Percentiles rank a stretch among this genome's conserved stretches.
Evolutionary conservation across 148 eudicot species (phyloP).

Genomic region (Chenopodium suecicum): DNA sequence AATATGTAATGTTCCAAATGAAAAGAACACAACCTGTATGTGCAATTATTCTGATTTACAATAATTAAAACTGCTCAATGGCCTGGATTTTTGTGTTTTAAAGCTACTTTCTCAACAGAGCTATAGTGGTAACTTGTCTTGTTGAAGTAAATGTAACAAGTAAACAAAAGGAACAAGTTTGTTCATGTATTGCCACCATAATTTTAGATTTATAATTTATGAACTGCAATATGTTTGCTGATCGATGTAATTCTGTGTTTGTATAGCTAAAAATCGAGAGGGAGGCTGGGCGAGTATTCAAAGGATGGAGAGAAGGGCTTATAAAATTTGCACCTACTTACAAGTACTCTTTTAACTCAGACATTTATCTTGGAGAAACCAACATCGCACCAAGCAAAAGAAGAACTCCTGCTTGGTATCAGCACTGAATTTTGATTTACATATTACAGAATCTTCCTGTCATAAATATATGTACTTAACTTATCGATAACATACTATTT

Average conservation of each 20-base stretch:
- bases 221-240: neutral
- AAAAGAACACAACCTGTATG: too few relatives aligned
- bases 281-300: conserved; percentile 62
- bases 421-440: neutral
- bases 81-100: neutral
- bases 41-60: neutral
- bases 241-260: neutral
- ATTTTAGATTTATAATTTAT: neutral
- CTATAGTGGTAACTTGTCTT: neutral
- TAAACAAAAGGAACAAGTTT: neutral
- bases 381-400: conserved; percentile 52
- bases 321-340: conserved; percentile 68
- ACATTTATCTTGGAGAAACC: conserved; percentile 56
- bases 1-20: too few relatives aligned
- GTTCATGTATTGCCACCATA: neutral
- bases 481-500: neutral
- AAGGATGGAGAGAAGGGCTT: conserved; percentile 73
- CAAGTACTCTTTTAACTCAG: conserved; percentile 61
- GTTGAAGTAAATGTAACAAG: neutral
- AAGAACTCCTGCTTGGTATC: conserved; percentile 80
- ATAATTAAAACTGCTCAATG: neutral
- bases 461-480: neutral
- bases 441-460: neutral
- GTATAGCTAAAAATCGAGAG: conserved; percentile 60
- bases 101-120: neutral